Evolutionary conservation across 2,329 filamentous ascomycete genomes (phyloP), one percentile per base, ranked within the genome.

Genomic region (Aspergillus udagawae): DNA sequence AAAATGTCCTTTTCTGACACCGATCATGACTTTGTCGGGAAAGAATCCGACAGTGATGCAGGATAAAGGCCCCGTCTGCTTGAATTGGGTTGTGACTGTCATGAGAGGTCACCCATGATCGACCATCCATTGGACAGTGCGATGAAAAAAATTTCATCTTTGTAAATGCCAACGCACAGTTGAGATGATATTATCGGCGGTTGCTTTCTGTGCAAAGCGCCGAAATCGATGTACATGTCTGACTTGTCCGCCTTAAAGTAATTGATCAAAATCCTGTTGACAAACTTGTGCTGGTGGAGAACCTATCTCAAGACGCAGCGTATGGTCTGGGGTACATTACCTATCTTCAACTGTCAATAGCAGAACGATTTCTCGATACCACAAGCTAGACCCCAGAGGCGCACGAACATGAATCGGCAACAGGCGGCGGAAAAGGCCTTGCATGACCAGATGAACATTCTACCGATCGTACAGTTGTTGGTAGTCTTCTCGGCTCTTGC

Each of bases 391-490:
- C 52, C 57, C 53, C 55, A 57, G 53, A 53, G 51, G 42, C 21
- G 50, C 28, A 27, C 44, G 53, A 60, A 29, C 14, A 71, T 73
- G 70, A 68, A 67, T 59, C 69, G 68, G 47, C 71, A 73, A 61
- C 64, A 65, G 57, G 68, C 61, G 27, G 78, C 78, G 48, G 80
- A 82, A 60, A 75, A 72, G 62, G 73, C 74, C 12, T 70, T 82
- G 44, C 78, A 81, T 65, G 80, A 84, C 63, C 83, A 86, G 66
- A 83, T 79, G 8, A 83, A 86, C 57, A 77, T 85, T 20, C 74
- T 86, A 1, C 82, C 83, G 0, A 77, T 75, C 42, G 73, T 71
- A 9, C 75, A 83, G 60, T 45, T 75, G 7, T 62, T 75, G 51
- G 58, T 75, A 23, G 82, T 85, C 48, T 83, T 86, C 57, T 68